A percentile compares a stretch with the other conserved stretches of the same genome.
phyloP scores from a whole-genome alignment of 2,329 filamentous ascomycete species.

The Mariannaea sp. region DNA sequence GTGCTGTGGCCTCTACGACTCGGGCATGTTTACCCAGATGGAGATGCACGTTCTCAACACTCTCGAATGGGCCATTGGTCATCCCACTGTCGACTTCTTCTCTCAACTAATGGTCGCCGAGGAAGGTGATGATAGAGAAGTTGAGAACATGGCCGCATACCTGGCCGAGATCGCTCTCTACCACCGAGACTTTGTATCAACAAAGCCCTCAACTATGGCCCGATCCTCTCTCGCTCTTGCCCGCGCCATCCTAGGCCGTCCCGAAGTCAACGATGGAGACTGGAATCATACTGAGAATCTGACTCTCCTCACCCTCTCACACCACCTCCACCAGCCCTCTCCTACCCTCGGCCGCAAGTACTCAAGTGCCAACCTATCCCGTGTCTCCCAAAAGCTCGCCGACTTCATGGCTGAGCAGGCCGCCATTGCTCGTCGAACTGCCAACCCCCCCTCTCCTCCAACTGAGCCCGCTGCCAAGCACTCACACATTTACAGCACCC shows the following conservation, averaged over 20 bases:
- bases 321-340: conserved; percentile 63
- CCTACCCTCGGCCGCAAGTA: conserved; percentile 64
- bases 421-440: conserved; percentile 55
- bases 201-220: conserved; percentile 88
- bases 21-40: conserved; percentile 99
- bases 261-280: conserved; percentile 74
- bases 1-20: conserved; percentile 98
- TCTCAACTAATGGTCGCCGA: conserved; percentile 85
- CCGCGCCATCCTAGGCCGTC: conserved; percentile 80
- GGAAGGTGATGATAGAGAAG: conserved; percentile 77
- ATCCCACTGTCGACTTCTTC: conserved; percentile 95
- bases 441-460: conserved; percentile 65
- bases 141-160: conserved; percentile 94
- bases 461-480: conserved; percentile 57
- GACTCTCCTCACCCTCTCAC: conserved; percentile 64
- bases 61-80: conserved; percentile 92
- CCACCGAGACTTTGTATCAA: conserved; percentile 95
- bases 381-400: conserved; percentile 59
- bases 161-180: conserved; percentile 94
- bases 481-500: conserved; percentile 73
- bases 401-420: conserved; percentile 65
- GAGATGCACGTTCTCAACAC: conserved; percentile 99
- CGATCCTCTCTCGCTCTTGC: conserved; percentile 84
- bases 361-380: conserved; percentile 57
- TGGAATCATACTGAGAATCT: conserved; percentile 77